Percentiles rank a stretch among this genome's conserved stretches.
These are phyloP conservation scores for Epichloe uncinata DNA, from an alignment of 2,329 filamentous ascomycete genomes.

Conservation along the genomic window DNA sequence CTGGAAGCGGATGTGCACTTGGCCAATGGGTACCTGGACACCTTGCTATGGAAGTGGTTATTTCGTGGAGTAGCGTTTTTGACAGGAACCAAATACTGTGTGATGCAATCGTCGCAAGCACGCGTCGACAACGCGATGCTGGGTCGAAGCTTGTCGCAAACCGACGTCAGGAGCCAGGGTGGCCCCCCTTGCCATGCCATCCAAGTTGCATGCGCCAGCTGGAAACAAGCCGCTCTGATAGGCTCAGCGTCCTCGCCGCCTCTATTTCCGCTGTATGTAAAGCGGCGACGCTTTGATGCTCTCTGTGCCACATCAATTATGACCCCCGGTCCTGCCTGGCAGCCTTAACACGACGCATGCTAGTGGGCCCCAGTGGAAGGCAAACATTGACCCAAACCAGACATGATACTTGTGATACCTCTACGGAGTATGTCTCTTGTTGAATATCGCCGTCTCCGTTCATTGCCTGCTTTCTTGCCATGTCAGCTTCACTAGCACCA, in stretches of 20 bases:
- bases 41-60: background rate
- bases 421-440: background rate
- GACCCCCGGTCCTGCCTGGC: no score
- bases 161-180: background rate
- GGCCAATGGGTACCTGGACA: background rate
- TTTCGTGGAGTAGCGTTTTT: background rate
- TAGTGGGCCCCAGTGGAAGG: no score
- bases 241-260: background rate
- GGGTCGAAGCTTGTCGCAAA: background rate
- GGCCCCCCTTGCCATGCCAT: background rate
- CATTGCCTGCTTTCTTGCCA: background rate
- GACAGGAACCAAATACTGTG: background rate
- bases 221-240: background rate
- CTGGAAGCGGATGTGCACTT: background rate
- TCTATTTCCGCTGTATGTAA: background rate
- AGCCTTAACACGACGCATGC: no score
- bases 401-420: background rate
- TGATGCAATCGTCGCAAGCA: background rate
- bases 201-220: no score
- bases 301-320: no score
- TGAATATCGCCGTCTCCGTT: background rate
- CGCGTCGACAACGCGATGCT: background rate
- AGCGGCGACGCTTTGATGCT: no score
- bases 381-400: no score
- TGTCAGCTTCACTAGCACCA: conserved; percentile 90